A percentile compares a stretch with the other conserved stretches of the same genome.
phyloP scores from a whole-genome alignment of 495 filamentous ascomycete genomes.

The Aspergillus carlsbadensis region DNA sequence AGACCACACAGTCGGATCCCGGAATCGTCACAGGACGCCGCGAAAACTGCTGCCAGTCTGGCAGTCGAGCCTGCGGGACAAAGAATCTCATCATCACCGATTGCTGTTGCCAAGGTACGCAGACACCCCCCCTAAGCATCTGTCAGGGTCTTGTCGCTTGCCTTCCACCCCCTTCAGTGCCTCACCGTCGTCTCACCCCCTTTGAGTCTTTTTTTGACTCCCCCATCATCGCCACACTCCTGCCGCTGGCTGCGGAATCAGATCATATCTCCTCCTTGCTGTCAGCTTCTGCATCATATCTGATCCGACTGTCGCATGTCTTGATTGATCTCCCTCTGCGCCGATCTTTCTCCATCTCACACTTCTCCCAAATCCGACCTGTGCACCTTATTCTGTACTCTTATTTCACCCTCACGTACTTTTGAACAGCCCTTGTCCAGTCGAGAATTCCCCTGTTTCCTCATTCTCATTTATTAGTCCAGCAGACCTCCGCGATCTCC shows the following conservation, averaged over 20 bases:
- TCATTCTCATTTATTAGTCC: slow-evolving; percentile 7
- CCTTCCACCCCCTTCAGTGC: slow-evolving; percentile 1
- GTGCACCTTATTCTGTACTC: background rate
- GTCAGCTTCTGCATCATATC: slow-evolving; percentile 22
- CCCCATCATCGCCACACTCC: background rate
- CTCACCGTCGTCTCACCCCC: background rate
- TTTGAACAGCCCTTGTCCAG: background rate
- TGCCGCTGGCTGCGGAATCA: background rate
- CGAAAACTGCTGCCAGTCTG: no score
- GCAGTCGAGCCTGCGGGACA: background rate
- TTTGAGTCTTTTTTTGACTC: background rate
- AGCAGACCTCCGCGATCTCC: slow-evolving; percentile 4
- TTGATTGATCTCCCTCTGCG: slow-evolving; percentile 22
- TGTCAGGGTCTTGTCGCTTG: background rate
- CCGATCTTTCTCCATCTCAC: slow-evolving; percentile 17
- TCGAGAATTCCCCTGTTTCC: slow-evolving; percentile 2
- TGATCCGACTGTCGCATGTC: slow-evolving; percentile 23
- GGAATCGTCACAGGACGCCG: background rate
- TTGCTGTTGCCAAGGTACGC: background rate
- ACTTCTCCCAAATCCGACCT: slow-evolving; percentile 1
- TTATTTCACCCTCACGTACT: slow-evolving; percentile 2
- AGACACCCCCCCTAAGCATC: background rate
- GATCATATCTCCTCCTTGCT: slow-evolving; percentile 11
- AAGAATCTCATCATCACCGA: background rate
- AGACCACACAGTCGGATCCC: slow-evolving; percentile 15